A percentile compares a stretch with the other conserved stretches of the same genome.
Evolutionary conservation across 768 basidiomycete species (phyloP).

Genomic region (Daedaleopsis sinensis): DNA sequence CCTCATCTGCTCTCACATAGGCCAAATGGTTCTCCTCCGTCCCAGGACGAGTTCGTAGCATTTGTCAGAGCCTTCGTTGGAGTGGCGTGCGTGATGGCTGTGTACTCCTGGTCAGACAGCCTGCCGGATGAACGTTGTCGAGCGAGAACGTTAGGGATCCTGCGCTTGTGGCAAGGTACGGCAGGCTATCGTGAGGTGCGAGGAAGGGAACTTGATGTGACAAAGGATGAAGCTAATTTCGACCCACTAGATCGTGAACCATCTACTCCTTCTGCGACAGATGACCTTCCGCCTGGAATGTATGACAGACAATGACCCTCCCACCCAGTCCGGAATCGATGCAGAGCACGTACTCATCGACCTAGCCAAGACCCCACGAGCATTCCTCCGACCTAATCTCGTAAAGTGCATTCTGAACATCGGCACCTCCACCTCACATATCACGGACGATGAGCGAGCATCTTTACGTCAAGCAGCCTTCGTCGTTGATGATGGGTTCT

Average conservation of each 20-base stretch:
- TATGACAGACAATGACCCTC: constrained; percentile 64
- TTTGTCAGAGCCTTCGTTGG: constrained; percentile 73
- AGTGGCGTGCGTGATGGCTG: constrained; percentile 64
- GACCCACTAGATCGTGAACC: constrained; percentile 65
- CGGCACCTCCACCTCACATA: constrained; percentile 59
- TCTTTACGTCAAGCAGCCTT: constrained; percentile 62
- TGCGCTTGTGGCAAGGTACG: constrained; percentile 66
- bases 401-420: constrained; percentile 61
- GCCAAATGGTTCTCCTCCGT: constrained; percentile 28
- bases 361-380: constrained; percentile 60
- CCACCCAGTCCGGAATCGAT: constrained; percentile 62
- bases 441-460: constrained; percentile 60
- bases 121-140: constrained; percentile 65
- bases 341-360: constrained; percentile 70
- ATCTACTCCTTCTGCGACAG: constrained; percentile 70
- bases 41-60: constrained; percentile 62
- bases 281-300: constrained; percentile 73
- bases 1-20: constrained; percentile 43
- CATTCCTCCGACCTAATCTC: constrained; percentile 62
- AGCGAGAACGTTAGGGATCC: constrained; percentile 61
- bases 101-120: constrained; percentile 83
- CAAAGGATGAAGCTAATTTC: constrained; percentile 7
- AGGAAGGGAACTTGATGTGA: neutral
- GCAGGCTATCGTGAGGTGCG: constrained; percentile 76
- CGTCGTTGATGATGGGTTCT: constrained; percentile 70